Conservation (phyloP, 345 rosid species). For the Hibiscus trionum region DNA sequence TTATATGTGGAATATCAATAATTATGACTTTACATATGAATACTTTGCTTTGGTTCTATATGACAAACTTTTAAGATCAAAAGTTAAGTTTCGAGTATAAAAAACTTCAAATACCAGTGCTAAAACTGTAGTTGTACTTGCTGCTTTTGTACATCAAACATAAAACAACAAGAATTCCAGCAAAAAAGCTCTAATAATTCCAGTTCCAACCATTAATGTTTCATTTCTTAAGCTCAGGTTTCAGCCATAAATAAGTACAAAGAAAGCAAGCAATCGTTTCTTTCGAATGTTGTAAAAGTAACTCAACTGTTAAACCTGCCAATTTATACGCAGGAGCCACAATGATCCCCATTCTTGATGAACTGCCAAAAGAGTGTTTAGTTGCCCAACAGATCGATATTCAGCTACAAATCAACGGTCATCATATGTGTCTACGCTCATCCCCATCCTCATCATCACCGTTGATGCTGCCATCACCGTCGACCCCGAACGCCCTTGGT, state of each 20-base stretch:
- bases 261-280: neutral
- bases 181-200: neutral
- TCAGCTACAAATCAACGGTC: neutral
- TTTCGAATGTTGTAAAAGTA: neutral
- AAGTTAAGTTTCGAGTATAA: too few relatives aligned
- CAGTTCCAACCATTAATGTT: neutral
- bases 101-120: too few relatives aligned
- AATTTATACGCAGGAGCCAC: neutral
- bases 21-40: too few relatives aligned
- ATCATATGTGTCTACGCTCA: neutral
- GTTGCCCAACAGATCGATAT: conserved; percentile 16
- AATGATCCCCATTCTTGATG: conserved; percentile 1
- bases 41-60: too few relatives aligned
- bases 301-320: neutral
- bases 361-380: conserved; percentile 16
- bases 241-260: neutral
- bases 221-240: neutral
- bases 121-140: conserved; percentile 62
- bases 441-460: conserved; percentile 6
- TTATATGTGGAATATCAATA: too few relatives aligned
- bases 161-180: neutral
- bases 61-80: too few relatives aligned
- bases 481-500: neutral
- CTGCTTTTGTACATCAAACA: neutral
- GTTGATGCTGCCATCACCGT: neutral